Evolutionary conservation across 257 asterid genomes (phyloP), one percentile per base, ranked within the genome.

Genomic region (Primulina huaijiensis): DNA sequence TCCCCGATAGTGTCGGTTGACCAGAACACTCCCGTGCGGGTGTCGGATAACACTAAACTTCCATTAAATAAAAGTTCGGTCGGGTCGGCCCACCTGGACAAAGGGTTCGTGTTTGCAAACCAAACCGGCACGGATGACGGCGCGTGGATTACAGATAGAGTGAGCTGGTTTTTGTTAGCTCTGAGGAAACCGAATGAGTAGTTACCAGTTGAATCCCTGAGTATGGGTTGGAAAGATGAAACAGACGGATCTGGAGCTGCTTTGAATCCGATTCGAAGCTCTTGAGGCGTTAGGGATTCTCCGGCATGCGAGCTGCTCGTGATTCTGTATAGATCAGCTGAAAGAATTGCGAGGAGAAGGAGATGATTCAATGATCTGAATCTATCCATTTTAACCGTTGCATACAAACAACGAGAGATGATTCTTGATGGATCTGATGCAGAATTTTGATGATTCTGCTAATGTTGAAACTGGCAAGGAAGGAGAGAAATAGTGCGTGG

Each of bases 141-240:
- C 29, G 78, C 78, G 77, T 93, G 99, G 81, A 90, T 52, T 46
- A 93, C 71, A 16, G 83, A 85, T 2, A 93, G 87, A 55, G 60
- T 56, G 53, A 90, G 90, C 35, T 69, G 79, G 80, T 76, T 58
- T 8, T 31, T 23, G 74, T 81, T 63, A 57, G 87, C 75, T 62
- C 97, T 85, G 75, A 89, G 90, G 75, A 93, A 90, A 62, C 96
- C 92, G 68, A 90, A 79, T 0, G 99, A 89, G 73, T 84, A 93
- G 78, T 81, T 87, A 17, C 92, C 91, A 4, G 81, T 52, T 10
- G 90, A 73, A 78, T 93, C 99, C 74, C 27, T 74, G 23, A 93
- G 82, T 7, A 93, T 71, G 5, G 83, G 79, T 73, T 93, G 98
- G 43, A 90, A 89, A 58, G 79, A 70, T 3, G 86, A 61, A 70